Base-by-base conservation (phyloP, 768 basidiomycete species). In the Boletus rubroflammeus region DNA sequence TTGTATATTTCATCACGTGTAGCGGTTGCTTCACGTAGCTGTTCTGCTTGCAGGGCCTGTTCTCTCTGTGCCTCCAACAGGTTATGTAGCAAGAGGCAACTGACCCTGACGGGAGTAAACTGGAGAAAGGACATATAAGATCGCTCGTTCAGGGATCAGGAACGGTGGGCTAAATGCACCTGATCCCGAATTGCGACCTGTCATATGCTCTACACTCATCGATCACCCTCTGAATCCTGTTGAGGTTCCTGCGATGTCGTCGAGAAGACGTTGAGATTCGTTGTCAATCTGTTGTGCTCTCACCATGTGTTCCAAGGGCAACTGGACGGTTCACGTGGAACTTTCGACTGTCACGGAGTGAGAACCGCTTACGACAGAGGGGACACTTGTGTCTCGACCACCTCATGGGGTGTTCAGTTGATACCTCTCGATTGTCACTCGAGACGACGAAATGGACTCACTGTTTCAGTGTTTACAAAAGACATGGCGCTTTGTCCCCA, bases 21-120 rank as follows among this genome's bases (percentile, higher is more conserved):
- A 13, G 59, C 41, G 10, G 70, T 62, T 4, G 70, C 65, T 23
- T 66, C 67, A 36, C 68, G 67, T 45, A 67, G 47, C 23, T 72
- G 61, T 9, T 70, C 68, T 44, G 56, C 56, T 57, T 74, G 75
- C 44, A 73, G 62, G 46, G 69, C 65, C 50, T 78, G 62, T 53
- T 67, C 73, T 35, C 73, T 67, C 66, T 78, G 80, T 8, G 76
- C 70, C 28, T 83, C 79, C 58, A 75, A 75, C 23, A 82, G 64
- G 56, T 80, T 81, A 23, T 75, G 69, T 25, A 84, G 70, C 67
- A 84, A 72, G 47, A 78, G 71, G 60, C 72, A 75, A 50, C 76
- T 74, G 51, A 76, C 73, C 58, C 78, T 72, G 62, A 85, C 72
- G 47, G 82, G 81, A 26, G 71, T 71, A 53, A 78, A 81, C 83